A percentile compares a stretch with the other conserved stretches of the same genome.
Evolutionary conservation across 192 early-diverging fungal species (phyloP).

Genomic region (Rhizoclosmatium globosum): DNA sequence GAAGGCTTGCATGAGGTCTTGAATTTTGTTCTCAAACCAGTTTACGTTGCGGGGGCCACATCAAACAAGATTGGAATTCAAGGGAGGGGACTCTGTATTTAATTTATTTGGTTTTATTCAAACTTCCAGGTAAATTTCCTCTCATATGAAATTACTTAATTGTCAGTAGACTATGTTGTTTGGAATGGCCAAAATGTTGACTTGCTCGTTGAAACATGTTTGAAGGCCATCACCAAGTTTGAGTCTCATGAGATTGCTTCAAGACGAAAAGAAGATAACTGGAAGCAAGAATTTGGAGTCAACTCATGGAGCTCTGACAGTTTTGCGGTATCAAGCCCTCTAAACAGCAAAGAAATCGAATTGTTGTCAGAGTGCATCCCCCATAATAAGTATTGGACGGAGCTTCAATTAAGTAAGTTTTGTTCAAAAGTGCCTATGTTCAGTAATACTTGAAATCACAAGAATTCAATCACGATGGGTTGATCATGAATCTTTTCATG

Average conservation of each 20-base stretch:
- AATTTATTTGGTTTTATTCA: no score
- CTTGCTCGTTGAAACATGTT: neutral
- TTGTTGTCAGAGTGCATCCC: neutral
- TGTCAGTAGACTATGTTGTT: neutral
- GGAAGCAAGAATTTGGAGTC: neutral
- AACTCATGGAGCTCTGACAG: neutral
- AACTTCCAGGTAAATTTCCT: no score
- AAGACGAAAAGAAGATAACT: neutral
- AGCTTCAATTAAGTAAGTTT: neutral
- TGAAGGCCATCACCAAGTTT: neutral
- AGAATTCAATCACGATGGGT: neutral
- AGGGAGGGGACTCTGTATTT: no score
- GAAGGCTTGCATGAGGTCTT: no score
- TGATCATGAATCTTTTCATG: neutral
- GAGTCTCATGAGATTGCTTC: neutral
- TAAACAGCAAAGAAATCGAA: neutral
- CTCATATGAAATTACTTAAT: no score
- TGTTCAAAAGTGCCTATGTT: neutral
- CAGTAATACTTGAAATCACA: neutral
- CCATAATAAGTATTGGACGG: neutral
- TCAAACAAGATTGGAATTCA: no score
- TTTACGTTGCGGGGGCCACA: no score
- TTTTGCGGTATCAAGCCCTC: neutral
- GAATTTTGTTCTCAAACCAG: no score
- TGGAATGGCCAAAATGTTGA: neutral